phyloP scores from a whole-genome alignment of 352 stramenopile genomes.

The Phytopythium ostracodes region DNA sequence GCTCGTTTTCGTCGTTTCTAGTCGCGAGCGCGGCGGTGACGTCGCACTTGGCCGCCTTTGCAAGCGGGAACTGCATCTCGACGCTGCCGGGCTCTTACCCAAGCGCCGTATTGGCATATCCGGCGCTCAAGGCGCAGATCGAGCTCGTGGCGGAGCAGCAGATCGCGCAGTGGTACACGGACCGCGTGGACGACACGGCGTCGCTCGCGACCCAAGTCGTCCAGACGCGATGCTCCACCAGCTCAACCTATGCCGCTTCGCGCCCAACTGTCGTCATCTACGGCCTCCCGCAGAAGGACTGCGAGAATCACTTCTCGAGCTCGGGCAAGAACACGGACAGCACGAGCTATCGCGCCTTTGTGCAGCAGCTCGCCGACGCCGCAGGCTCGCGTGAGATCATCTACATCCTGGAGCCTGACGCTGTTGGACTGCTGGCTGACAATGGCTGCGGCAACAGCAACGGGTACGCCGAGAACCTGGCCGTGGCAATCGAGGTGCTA shows the following conservation, averaged over 20 bases:
- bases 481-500: slow-evolving; percentile 37
- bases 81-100: background rate
- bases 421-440: slow-evolving; percentile 39
- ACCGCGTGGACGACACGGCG: slow-evolving; percentile 24
- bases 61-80: background rate
- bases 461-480: slow-evolving; percentile 44
- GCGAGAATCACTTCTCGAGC: slow-evolving; percentile 36
- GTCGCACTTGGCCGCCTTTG: background rate
- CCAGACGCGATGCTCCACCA: slow-evolving; percentile 1
- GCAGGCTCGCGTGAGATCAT: slow-evolving; percentile 33
- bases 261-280: slow-evolving; percentile 50
- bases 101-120: slow-evolving; percentile 20
- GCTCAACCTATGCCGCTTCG: slow-evolving; percentile 4
- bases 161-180: slow-evolving; percentile 52
- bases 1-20: background rate
- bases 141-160: slow-evolving; percentile 25
- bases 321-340: slow-evolving; percentile 25
- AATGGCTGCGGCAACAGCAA: slow-evolving; percentile 30
- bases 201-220: slow-evolving; percentile 21
- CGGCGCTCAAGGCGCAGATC: slow-evolving; percentile 32
- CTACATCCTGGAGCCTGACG: slow-evolving; percentile 61
- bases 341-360: slow-evolving; percentile 34
- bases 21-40: background rate
- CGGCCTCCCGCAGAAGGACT: slow-evolving; percentile 58
- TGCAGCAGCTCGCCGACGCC: slow-evolving; percentile 26